A percentile compares a stretch with the other conserved stretches of the same genome.
Conservation (phyloP, 768 basidiomycete species). For the Leucocoprinus sp. region DNA sequence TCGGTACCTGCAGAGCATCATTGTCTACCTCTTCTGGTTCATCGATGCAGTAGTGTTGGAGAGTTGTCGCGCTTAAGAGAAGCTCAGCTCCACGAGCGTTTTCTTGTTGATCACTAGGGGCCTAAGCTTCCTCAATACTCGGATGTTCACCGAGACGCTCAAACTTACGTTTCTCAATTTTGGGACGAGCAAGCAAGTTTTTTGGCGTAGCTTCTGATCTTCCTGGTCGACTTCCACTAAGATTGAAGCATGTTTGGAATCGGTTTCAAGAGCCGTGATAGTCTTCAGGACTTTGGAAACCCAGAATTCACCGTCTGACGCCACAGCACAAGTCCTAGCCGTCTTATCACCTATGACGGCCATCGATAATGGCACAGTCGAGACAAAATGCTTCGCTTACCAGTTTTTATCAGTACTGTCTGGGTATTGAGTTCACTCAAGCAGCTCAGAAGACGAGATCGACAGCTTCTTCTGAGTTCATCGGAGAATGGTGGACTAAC, state of each 20-base stretch:
- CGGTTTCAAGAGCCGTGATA: slow-evolving; percentile 49
- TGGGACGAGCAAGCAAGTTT: slow-evolving; percentile 33
- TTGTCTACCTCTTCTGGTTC: slow-evolving; percentile 43
- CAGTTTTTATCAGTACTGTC: slow-evolving; percentile 40
- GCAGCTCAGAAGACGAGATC: slow-evolving; percentile 61
- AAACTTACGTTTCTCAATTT: slow-evolving; percentile 38
- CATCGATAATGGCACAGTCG: slow-evolving; percentile 8
- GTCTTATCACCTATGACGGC: slow-evolving; percentile 35
- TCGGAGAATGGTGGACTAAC: slow-evolving; percentile 72
- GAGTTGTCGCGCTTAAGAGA: slow-evolving; percentile 57
- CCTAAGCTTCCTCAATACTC: slow-evolving; percentile 10
- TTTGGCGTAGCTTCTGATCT: slow-evolving; percentile 34
- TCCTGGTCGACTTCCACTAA: slow-evolving; percentile 50
- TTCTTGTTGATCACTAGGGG: slow-evolving; percentile 31
- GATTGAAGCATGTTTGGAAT: slow-evolving; percentile 57
- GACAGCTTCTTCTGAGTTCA: slow-evolving; percentile 54
- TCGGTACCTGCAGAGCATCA: slow-evolving; percentile 54
- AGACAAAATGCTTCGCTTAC: slow-evolving; percentile 21
- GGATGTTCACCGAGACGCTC: not conserved
- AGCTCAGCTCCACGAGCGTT: slow-evolving; percentile 63
- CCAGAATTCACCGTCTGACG: slow-evolving; percentile 77
- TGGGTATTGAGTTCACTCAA: slow-evolving; percentile 68
- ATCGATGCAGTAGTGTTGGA: slow-evolving; percentile 65
- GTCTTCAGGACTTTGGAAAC: slow-evolving; percentile 53
- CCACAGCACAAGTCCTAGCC: slow-evolving; percentile 48